Conservation (phyloP, 306 rosid species). For the Arachis hypogaea region DNA sequence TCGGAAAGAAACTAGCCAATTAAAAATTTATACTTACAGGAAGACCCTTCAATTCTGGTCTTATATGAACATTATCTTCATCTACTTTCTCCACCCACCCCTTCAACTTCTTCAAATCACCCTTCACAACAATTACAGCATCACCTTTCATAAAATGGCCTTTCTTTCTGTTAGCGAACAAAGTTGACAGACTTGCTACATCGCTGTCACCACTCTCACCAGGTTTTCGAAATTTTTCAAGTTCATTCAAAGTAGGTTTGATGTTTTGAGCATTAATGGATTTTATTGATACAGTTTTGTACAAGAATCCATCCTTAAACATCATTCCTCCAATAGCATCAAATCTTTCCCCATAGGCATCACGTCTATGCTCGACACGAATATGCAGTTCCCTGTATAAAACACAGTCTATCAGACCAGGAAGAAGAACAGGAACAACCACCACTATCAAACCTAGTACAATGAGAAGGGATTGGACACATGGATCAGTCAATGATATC, state of each 20-base stretch:
- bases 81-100: slow-evolving; percentile 99
- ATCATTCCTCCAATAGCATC: slow-evolving; percentile 88
- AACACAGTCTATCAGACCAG: slow-evolving; percentile 35
- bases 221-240: slow-evolving; percentile 87
- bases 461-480: not conserved
- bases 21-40: slow-evolving; percentile 63
- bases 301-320: slow-evolving; percentile 96
- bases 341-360: slow-evolving; percentile 87
- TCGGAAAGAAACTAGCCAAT: slow-evolving; percentile 13
- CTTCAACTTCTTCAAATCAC: slow-evolving; percentile 89
- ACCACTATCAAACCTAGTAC: not conserved
- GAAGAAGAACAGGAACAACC: slow-evolving; percentile 7
- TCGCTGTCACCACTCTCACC: slow-evolving; percentile 93
- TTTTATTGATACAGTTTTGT: slow-evolving; percentile 86
- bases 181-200: slow-evolving; percentile 81
- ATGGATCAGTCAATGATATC: not conserved
- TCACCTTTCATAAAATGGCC: slow-evolving; percentile 99
- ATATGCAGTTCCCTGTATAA: slow-evolving; percentile 86
- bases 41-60: slow-evolving; percentile 88
- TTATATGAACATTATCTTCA: slow-evolving; percentile 86
- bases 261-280: slow-evolving; percentile 79
- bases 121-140: slow-evolving; percentile 86
- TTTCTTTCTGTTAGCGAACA: slow-evolving; percentile 90
- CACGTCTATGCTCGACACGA: slow-evolving; percentile 89
- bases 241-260: slow-evolving; percentile 92